These are phyloP conservation scores for Deakozyma indianensis DNA, from an alignment of 805 yeast genomes.

Conservation along the genomic window DNA sequence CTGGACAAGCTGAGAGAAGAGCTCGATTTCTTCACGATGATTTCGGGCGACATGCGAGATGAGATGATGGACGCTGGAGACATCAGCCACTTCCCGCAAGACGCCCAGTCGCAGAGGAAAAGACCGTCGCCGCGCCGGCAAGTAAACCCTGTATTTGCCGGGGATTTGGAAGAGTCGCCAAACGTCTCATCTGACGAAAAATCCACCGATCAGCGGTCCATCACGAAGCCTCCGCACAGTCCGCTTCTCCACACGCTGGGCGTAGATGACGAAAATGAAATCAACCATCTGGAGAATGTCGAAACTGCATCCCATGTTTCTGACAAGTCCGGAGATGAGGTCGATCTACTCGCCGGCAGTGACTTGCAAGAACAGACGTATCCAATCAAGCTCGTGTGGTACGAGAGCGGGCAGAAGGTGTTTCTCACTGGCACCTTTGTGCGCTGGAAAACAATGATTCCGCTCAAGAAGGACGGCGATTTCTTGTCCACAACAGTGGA, in stretches of 20 bases:
- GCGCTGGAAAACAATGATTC: constrained; percentile 90
- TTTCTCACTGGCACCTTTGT: constrained; percentile 88
- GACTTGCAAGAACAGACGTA: background rate
- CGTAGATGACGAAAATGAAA: background rate
- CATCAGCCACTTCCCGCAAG: background rate
- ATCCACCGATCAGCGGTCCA: background rate
- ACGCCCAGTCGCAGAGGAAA: background rate
- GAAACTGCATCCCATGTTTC: background rate
- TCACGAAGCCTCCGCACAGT: background rate
- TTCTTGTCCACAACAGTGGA: background rate
- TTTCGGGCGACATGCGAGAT: constrained; percentile 1
- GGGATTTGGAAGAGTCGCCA: background rate
- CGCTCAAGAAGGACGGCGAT: constrained; percentile 23
- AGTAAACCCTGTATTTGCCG: background rate
- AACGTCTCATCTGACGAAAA: background rate
- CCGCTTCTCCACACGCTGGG: background rate
- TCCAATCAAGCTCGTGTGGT: constrained; percentile 1
- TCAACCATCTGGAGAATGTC: background rate
- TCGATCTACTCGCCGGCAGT: constrained; percentile 32
- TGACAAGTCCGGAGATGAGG: background rate
- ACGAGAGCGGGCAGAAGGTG: constrained; percentile 48
- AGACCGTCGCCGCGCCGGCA: background rate
- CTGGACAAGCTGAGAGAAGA: background rate
- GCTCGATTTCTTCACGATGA: background rate
- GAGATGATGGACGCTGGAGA: background rate